Base-by-base conservation (phyloP, 2,329 filamentous ascomycete species). In the Tolypocladium pustulatum region DNA sequence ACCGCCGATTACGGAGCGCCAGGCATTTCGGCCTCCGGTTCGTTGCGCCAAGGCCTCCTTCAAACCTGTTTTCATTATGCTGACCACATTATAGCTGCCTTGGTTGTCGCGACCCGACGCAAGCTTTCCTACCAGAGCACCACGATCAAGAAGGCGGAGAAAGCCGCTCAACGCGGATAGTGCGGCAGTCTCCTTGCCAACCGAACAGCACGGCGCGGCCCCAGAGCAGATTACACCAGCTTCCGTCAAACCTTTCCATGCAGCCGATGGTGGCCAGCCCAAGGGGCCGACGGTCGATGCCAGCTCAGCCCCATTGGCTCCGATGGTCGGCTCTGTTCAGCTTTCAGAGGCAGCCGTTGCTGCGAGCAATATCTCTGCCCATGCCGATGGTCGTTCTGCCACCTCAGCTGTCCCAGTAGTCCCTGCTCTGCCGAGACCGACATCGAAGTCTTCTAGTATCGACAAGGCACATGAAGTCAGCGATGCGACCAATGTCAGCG, bases 91-190 rank as follows among this genome's bases (percentile, higher is more conserved):
- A 40, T 17, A 85, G 81, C 71, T 86, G 12, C 84, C 84, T 12
- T 86, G 83, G 83, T 65, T 77, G 32, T 84, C 82, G 0, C 71
- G 70, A 37, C 79, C 81, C 4, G 78, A 81, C 37, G 64, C 71
- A 34, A 72, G 75, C 12, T 87, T 84, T 65, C 83, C 83, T 15
- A 65, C 63, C 55, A 68, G 67, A 65, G 67, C 68, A 36, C 62
- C 65, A 13, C 73, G 71, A 46, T 69, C 71, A 15, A 77, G 72
- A 64, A 71, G 73, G 40, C 76, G 73, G 63, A 78, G 77, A 68
- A 78, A 73, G 63, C 69, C 67, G 8, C 62, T 77, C 27, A 70
- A 68, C 22, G 66, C 70, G 8, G 68, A 75, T 43, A 69, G 69
- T 6, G 65, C 72, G 38, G 65, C 71, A 17, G 71, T 82, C 0